Base-by-base conservation (phyloP, 129 eudicot genomes). In the Daucus carota region DNA sequence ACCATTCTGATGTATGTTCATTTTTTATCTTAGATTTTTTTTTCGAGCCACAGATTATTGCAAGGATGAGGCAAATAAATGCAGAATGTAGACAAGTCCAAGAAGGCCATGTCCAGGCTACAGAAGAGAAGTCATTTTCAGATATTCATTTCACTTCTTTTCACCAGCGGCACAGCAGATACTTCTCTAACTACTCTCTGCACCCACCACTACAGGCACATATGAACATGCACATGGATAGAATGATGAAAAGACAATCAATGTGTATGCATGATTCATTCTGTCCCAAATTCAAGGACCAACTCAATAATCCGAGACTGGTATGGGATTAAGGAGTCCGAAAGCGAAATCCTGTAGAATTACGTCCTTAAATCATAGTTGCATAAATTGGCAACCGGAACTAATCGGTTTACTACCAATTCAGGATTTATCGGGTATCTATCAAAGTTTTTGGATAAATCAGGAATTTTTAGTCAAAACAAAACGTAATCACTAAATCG, bases 131-230 rank as follows among this genome's bases (percentile, higher is more conserved):
- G 34, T 24, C 75, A 72, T 42, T 42, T 26, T 72, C 59, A 43
- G 38, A 28, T 45, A 72, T 72, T 72, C 52, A 72, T 72, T 72
- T 43, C 52, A 43, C 31, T 72, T 72, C 24, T 72, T 43, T 72
- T 72, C 33, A 17, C 31, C 31, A 72, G 75, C 57, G 75, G 57
- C 75, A 45, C 11, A 13, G 75, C 75, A 72, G 75, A 45, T 72
- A 72, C 75, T 72, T 72, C 75, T 26, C 75, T 43, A 72, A 43
- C 75, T 72, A 72, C 36, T 72, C 57, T 31, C 36, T 72, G 75
- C 34, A 43, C 75, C 75, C 75, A 72, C 74, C 54, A 72, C 38
- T 15, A 18, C 31, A 71, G 50, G 22, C 18, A n/a, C 1, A 45
- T 20, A 28, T 1, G 60, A 8, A 70, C 54, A 71, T 26, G 75